Conservation (phyloP, 2,329 filamentous ascomycete genomes). For the Ophiosphaerella herpotricha region DNA sequence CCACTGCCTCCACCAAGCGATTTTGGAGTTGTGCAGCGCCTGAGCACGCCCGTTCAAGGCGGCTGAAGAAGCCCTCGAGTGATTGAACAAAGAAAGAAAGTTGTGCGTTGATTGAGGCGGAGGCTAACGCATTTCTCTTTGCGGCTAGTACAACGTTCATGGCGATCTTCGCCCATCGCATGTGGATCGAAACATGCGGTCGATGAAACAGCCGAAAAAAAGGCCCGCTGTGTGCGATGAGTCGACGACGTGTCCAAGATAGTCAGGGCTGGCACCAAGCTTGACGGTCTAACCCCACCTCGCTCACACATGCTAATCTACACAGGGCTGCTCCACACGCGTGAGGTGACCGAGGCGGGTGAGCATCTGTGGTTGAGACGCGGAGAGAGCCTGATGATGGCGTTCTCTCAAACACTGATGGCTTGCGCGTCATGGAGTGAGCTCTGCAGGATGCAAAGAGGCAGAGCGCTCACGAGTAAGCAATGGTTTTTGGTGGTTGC, state of each 20-base stretch:
- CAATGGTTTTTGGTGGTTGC: background rate
- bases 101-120: background rate
- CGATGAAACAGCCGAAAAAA: slow-evolving; percentile 35
- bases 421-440: too few species aligned
- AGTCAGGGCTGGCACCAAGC: background rate
- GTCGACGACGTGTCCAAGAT: slow-evolving; percentile 6
- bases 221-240: slow-evolving; percentile 20
- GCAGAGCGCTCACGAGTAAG: too few species aligned
- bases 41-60: too few species aligned
- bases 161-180: slow-evolving; percentile 25
- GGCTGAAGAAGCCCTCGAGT: too few species aligned
- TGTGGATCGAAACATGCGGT: slow-evolving; percentile 13
- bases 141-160: slow-evolving; percentile 23
- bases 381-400: background rate
- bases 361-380: slow-evolving; percentile 16
- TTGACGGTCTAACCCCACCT: slow-evolving; percentile 20
- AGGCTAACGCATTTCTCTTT: slow-evolving; percentile 6
- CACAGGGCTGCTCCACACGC: too few species aligned
- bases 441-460: too few species aligned
- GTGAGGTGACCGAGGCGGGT: background rate
- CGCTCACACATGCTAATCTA: slow-evolving; percentile 10
- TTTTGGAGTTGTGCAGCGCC: too few species aligned
- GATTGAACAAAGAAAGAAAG: background rate
- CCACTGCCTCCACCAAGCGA: slow-evolving; percentile 10
- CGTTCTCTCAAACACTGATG: too few species aligned